These are phyloP conservation scores for Rhipidocladum racemiflorum DNA, from an alignment of 176 grass and related monocot genomes.

Conservation along the genomic window DNA sequence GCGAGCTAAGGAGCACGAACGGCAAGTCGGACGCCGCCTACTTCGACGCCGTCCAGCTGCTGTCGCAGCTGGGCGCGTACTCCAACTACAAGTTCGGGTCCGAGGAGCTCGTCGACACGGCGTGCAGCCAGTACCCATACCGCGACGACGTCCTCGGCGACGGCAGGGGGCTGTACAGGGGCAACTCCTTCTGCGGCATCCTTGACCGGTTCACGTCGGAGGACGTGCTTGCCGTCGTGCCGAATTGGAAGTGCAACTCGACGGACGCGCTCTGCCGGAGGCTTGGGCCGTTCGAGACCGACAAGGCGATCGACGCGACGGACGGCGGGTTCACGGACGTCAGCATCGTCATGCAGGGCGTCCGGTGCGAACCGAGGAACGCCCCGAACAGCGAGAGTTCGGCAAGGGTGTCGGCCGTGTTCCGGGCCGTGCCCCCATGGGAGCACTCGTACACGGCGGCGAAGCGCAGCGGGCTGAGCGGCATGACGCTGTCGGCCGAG, in stretches of 20 bases:
- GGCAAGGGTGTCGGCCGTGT: slow-evolving; percentile 70
- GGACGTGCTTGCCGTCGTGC: slow-evolving; percentile 51
- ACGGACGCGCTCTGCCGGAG: slow-evolving; percentile 51
- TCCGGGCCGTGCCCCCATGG: slow-evolving; percentile 53
- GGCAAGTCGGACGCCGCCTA: slow-evolving; percentile 36
- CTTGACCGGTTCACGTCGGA: slow-evolving; percentile 61
- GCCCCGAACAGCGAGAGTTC: not conserved
- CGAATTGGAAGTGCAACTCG: slow-evolving; percentile 68
- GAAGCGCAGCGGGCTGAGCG: slow-evolving; percentile 57
- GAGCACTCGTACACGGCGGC: slow-evolving; percentile 49
- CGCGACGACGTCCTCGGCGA: slow-evolving; percentile 44
- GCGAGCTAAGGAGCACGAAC: slow-evolving; percentile 63
- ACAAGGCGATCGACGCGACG: slow-evolving; percentile 26
- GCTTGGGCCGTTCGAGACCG: slow-evolving; percentile 59
- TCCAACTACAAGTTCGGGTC: slow-evolving; percentile 78
- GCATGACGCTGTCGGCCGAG: slow-evolving; percentile 59
- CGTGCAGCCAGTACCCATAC: slow-evolving; percentile 55
- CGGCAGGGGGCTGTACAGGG: slow-evolving; percentile 51
- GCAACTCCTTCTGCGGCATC: slow-evolving; percentile 67
- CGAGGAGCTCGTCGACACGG: slow-evolving; percentile 49
- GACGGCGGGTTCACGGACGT: slow-evolving; percentile 55
- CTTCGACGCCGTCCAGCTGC: slow-evolving; percentile 54
- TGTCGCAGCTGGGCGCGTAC: slow-evolving; percentile 73
- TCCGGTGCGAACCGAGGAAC: slow-evolving; percentile 54
- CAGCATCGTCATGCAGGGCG: slow-evolving; percentile 68